Evolutionary conservation across 2,329 filamentous ascomycete species (phyloP), one percentile per base, ranked within the genome.

Genomic region (Furcasterigmium sp.): DNA sequence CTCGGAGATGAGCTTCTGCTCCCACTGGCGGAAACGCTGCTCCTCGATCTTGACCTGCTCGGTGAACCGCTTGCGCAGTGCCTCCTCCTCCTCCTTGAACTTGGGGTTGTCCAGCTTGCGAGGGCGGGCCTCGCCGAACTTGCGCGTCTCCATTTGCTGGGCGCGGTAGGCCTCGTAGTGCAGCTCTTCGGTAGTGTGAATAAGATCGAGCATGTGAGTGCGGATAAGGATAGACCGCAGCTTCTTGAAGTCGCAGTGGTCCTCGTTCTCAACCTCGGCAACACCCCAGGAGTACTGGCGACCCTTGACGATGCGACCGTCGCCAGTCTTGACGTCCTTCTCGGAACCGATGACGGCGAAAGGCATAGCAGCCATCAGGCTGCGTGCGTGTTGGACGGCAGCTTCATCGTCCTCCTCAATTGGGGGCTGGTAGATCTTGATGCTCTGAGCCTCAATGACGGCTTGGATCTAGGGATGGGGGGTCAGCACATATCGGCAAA

Each of bases 211-310:
- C 93, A 98, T 98, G 77, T 98, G 93, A 40, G 91, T 96, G 68
- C 93, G 89, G 75, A 98, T 97, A 55, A 98, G 79, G 60, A 98
- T 97, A 39, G 91, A 95, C 59, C 93, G 91, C 51, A 98, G 86
- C 79, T 98, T 98, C 86, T 98, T 98, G 80, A 98, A 98, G 72
- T 98, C 93, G 73, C 93, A 98, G 79, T 98, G 93, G 65, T 98
- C 93, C 73, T 98, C 93, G 64, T 98, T 98, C 80, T 98, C 93
- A 41, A 98, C 93, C 70, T 98, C 93, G 49, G 93, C 93, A 58
- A 98, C 93, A 78, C 93, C 93, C 93, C 93, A 98, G 44, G 90
- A 89, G 73, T 98, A 98, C 70, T 98, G 94, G 51, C 93, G 90
- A 54, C 93, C 93, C 82, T 98, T 98, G 67, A 97, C 91, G 53